Percentiles rank a stretch among this genome's conserved stretches.
Evolutionary conservation across 768 basidiomycete species (phyloP).

Genomic region (Mycena indigotica): DNA sequence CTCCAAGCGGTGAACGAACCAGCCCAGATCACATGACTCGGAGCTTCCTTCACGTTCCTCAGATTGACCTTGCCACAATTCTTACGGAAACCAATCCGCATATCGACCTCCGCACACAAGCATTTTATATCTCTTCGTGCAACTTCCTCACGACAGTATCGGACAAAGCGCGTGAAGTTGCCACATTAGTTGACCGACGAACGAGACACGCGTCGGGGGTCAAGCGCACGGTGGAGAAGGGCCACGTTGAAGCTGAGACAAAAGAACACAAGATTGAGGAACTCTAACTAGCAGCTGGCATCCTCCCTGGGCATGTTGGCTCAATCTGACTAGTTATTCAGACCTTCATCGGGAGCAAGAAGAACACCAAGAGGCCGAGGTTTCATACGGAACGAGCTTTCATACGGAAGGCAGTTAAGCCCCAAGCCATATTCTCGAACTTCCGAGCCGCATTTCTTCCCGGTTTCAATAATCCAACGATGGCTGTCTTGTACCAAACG

Average conservation of each 20-base stretch:
- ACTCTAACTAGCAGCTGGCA: slow-evolving; percentile 78
- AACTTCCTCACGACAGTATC: slow-evolving; percentile 75
- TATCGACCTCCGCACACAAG: slow-evolving; percentile 63
- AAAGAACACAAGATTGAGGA: slow-evolving; percentile 77
- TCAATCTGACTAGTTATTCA: slow-evolving; percentile 26
- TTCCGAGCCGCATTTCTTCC: slow-evolving; percentile 82
- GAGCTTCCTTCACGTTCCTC: slow-evolving; percentile 45
- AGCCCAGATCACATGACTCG: too few species aligned
- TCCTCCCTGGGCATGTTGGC: slow-evolving; percentile 11
- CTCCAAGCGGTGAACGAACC: too few species aligned
- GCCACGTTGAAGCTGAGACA: slow-evolving; percentile 67
- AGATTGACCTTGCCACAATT: slow-evolving; percentile 62
- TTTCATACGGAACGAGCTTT: too few species aligned
- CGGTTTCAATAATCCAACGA: slow-evolving; percentile 92
- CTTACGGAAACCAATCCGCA: slow-evolving; percentile 57
- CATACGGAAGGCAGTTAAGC: too few species aligned
- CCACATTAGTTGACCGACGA: slow-evolving; percentile 69
- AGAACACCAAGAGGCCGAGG: slow-evolving; percentile 72
- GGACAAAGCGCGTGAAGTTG: slow-evolving; percentile 66
- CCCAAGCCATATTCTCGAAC: slow-evolving; percentile 87
- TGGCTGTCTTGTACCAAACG: slow-evolving; percentile 86
- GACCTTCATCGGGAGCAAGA: slow-evolving; percentile 71
- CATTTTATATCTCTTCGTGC: slow-evolving; percentile 65
- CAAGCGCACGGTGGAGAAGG: slow-evolving; percentile 64
- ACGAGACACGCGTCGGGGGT: slow-evolving; percentile 63